Evolutionary conservation across 495 filamentous ascomycete genomes (phyloP).

Genomic region (Clohesyomyces aquaticus): DNA sequence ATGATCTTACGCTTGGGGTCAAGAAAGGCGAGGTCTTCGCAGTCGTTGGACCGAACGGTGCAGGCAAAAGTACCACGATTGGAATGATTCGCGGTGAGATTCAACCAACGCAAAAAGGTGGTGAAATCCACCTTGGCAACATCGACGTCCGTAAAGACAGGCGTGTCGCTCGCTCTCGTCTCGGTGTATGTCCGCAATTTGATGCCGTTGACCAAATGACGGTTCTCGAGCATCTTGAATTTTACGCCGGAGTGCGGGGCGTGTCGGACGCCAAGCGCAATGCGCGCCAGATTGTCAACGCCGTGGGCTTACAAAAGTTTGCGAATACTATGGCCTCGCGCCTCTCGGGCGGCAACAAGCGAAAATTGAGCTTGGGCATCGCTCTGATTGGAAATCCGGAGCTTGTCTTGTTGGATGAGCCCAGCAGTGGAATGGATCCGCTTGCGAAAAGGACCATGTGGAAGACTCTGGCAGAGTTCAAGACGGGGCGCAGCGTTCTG

Average conservation of each 20-base stretch:
- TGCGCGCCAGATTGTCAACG: constrained; percentile 43
- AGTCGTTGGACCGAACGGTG: constrained; percentile 45
- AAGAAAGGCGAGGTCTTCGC: constrained; percentile 45
- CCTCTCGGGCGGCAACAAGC: constrained; percentile 71
- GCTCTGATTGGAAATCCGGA: constrained; percentile 74
- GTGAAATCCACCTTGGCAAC: constrained; percentile 25
- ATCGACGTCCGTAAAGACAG: constrained; percentile 19
- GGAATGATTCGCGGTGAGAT: constrained; percentile 37
- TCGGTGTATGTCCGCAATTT: constrained; percentile 44
- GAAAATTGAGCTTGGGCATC: constrained; percentile 70
- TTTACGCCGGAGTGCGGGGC: constrained; percentile 11
- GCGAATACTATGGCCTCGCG: constrained; percentile 58
- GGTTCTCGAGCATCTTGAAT: constrained; percentile 63
- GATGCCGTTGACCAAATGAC: constrained; percentile 67
- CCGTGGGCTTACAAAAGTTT: constrained; percentile 57
- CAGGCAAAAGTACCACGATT: constrained; percentile 41
- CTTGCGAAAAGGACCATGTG: constrained; percentile 77
- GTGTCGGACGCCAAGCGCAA: constrained; percentile 52
- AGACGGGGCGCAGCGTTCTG: constrained; percentile 36
- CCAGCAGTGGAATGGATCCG: constrained; percentile 69
- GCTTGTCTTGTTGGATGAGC: constrained; percentile 67
- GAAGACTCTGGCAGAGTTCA: constrained; percentile 44
- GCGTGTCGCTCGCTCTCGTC: constrained; percentile 22
- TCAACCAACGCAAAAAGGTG: constrained; percentile 24
- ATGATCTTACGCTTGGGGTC: constrained; percentile 48